Evolutionary conservation across 1,284 basidiomycete species (phyloP).

Genomic region (Leccinum fuscescens): DNA sequence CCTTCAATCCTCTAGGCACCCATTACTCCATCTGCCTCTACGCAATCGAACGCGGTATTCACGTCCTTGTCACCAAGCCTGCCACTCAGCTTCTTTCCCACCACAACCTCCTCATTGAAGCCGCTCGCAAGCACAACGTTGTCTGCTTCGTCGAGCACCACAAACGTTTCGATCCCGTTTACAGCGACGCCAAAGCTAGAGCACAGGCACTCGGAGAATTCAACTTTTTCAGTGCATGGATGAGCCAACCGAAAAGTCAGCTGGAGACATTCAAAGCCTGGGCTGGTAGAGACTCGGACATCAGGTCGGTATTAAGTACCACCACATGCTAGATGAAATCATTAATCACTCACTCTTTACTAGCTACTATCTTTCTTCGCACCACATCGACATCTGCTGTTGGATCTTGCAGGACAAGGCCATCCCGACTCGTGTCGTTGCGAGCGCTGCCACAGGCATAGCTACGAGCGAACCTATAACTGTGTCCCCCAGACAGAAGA

Average conservation of each 20-base stretch:
- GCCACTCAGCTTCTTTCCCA: conserved; percentile 84
- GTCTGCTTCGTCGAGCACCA: conserved; percentile 92
- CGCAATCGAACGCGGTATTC: conserved; percentile 80
- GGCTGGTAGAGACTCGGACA: conserved; percentile 92
- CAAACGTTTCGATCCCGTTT: conserved; percentile 88
- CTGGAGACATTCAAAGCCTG: conserved; percentile 91
- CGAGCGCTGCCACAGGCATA: conserved; percentile 85
- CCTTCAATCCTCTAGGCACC: conserved; percentile 51
- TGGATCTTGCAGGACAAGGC: conserved; percentile 87
- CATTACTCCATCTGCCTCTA: conserved; percentile 85
- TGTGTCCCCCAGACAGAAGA: conserved; percentile 87
- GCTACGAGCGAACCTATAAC: conserved; percentile 82
- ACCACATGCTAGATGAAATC: background rate
- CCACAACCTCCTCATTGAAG: conserved; percentile 74
- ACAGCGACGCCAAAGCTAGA: conserved; percentile 83
- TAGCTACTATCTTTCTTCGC: conserved; percentile 91
- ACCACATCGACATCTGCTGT: conserved; percentile 89
- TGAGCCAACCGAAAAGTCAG: conserved; percentile 95
- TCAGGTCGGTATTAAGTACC: conserved; percentile 49
- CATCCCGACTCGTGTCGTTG: conserved; percentile 80
- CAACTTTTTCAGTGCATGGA: conserved; percentile 89
- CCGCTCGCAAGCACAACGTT: conserved; percentile 76
- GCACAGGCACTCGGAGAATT: conserved; percentile 82
- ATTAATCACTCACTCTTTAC: conserved; percentile 15
- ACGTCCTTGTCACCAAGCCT: conserved; percentile 91